A percentile compares a stretch with the other conserved stretches of the same genome.
Evolutionary conservation across 192 early-diverging fungal genomes (phyloP).

Genomic region (Coemansia furcata): DNA sequence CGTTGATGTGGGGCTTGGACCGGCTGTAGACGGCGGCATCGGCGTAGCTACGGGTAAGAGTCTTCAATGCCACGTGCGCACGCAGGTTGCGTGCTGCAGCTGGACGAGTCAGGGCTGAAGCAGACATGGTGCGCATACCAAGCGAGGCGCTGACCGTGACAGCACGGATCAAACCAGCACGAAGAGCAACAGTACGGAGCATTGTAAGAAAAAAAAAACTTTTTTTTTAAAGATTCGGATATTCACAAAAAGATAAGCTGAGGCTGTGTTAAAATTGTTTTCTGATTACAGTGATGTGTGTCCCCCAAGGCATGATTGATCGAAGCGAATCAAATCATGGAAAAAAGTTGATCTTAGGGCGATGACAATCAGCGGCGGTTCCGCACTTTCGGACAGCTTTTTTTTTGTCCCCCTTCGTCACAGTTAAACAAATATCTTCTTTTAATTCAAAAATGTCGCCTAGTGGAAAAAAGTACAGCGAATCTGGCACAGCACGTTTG

Average conservation of each 20-base stretch:
- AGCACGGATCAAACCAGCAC: constrained; percentile 11
- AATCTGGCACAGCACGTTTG: constrained; percentile 86
- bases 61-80: neutral
- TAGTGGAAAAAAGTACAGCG: constrained; percentile 65
- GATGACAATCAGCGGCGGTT: neutral
- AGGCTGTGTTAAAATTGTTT: too few relatives aligned
- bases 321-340: neutral
- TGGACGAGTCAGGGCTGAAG: constrained; percentile 31
- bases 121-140: constrained; percentile 31
- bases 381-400: neutral
- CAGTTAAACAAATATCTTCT: neutral
- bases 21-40: constrained; percentile 70
- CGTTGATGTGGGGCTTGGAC: constrained; percentile 96
- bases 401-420: neutral
- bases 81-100: constrained; percentile 25
- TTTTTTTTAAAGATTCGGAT: neutral
- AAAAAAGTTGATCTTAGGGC: neutral
- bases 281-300: too few relatives aligned
- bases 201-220: constrained; percentile 7
- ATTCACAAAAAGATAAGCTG: neutral
- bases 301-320: neutral
- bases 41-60: constrained; percentile 43
- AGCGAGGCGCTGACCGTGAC: constrained; percentile 3
- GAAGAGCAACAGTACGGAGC: constrained; percentile 42
- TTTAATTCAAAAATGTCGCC: constrained; percentile 12